Evolutionary conservation across 139 green algal species (phyloP), one percentile per base, ranked within the genome.

Genomic region (Haematococcus lacustris): DNA sequence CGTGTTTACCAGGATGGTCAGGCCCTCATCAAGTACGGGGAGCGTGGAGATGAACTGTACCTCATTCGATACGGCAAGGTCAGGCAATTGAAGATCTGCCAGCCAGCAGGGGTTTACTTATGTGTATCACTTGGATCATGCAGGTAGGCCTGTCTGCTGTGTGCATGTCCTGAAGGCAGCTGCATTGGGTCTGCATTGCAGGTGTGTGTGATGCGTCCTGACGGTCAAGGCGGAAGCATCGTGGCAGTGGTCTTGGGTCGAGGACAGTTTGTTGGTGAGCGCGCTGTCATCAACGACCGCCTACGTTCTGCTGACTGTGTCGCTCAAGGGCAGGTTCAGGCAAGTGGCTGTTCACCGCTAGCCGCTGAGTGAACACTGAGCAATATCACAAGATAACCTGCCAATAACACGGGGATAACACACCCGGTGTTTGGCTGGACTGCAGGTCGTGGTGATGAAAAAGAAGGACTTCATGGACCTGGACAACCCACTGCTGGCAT

Each of bases 401-500:
- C n/a, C n/a, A n/a, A n/a, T n/a, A n/a, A n/a, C n/a, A n/a, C n/a
- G n/a, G n/a, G n/a, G n/a, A n/a, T n/a, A n/a, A n/a, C n/a, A n/a
- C n/a, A n/a, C n/a, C n/a, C n/a, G n/a, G n/a, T n/a, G n/a, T n/a
- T n/a, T n/a, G n/a, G n/a, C n/a, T n/a, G n/a, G n/a, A n/a, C 86
- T 33, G 28, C 53, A 74, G 67, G 86, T 89, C 68, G 82, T 92
- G 57, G 85, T 89, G 59, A 86, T 93, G 72, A 83, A 80, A 37
- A 90, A 90, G 79, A 76, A 85, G 3, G 88, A 93, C 75, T 93
- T 93, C 76, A 76, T 90, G 73, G 86, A 88, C 30, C 78, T 92
- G 38, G 85, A 90, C 67, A 92, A 92, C 76, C 87, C 87, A 25
- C 83, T 92, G 69, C 77, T 92, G 68, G 85, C 79, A 25, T 92